These are phyloP conservation scores for Taphrina deformans DNA, from an alignment of 1,139 yeast species.

Conservation along the genomic window DNA sequence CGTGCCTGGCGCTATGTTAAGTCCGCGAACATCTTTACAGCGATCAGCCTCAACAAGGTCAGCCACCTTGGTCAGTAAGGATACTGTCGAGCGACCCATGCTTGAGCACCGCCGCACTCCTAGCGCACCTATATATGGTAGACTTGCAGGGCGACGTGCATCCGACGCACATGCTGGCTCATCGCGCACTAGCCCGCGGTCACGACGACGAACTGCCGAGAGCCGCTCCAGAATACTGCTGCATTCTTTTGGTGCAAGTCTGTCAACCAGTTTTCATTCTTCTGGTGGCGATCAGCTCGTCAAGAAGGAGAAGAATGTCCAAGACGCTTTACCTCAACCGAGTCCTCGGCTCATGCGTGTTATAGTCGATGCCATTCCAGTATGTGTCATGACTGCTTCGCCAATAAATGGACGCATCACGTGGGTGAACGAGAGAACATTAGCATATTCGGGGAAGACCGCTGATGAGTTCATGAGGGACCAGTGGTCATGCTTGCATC, in stretches of 20 bases:
- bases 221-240: constrained; percentile 13
- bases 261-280: constrained; percentile 17
- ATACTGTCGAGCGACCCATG: neutral
- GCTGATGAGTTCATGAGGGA: constrained; percentile 43
- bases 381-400: constrained; percentile 46
- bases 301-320: neutral
- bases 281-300: neutral
- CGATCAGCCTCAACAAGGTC: neutral
- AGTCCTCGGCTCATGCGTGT: constrained; percentile 41
- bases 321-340: constrained; percentile 27
- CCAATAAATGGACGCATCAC: constrained; percentile 44
- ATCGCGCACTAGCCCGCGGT: constrained; percentile 12
- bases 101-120: constrained; percentile 14
- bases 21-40: neutral
- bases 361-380: constrained; percentile 47
- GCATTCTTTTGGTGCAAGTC: constrained; percentile 29
- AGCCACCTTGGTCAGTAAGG: neutral
- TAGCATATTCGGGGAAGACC: constrained; percentile 45
- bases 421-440: constrained; percentile 46
- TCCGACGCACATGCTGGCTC: neutral
- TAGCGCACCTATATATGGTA: neutral
- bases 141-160: neutral
- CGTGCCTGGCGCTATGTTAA: neutral
- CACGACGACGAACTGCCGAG: constrained; percentile 13
- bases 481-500: constrained; percentile 43